phyloP scores from a whole-genome alignment of 2,329 filamentous ascomycete genomes.

The Colletotrichum lini region DNA sequence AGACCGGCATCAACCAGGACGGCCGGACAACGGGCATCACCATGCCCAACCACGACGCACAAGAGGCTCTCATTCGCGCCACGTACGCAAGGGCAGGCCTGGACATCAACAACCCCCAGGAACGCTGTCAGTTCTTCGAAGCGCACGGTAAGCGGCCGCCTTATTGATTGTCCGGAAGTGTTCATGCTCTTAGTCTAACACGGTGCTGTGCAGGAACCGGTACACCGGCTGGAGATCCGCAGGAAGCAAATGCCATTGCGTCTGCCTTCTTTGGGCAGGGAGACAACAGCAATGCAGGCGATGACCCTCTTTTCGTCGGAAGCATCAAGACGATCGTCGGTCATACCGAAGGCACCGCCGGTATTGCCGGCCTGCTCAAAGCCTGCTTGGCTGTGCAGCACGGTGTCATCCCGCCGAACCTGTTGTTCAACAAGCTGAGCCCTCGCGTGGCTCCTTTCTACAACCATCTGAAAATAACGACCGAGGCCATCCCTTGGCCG shows the following conservation, averaged over 20 bases:
- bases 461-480: neutral
- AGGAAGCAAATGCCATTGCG: constrained; percentile 51
- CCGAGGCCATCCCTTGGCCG: constrained; percentile 1
- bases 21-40: constrained; percentile 50
- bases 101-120: constrained; percentile 34
- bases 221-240: constrained; percentile 67
- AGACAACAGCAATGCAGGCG: neutral
- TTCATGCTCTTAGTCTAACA: too few relatives aligned
- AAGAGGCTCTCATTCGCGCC: constrained; percentile 47
- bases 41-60: constrained; percentile 51
- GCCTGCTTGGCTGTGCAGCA: constrained; percentile 44
- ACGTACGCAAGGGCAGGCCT: constrained; percentile 45
- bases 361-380: constrained; percentile 48
- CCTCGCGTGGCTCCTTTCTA: constrained; percentile 46
- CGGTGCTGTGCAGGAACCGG: constrained; percentile 57
- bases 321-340: constrained; percentile 48
- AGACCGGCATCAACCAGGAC: constrained; percentile 44
- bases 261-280: neutral
- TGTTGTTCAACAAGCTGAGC: constrained; percentile 49
- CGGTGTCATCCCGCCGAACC: constrained; percentile 48
- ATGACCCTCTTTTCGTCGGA: constrained; percentile 43
- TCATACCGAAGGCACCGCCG: constrained; percentile 47
- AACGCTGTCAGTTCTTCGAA: constrained; percentile 44
- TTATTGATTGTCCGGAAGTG: too few relatives aligned
- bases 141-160: constrained; percentile 48